phyloP scores from a whole-genome alignment of 1,284 basidiomycete genomes.

The Microbotryum lychnidis-dioicae region DNA sequence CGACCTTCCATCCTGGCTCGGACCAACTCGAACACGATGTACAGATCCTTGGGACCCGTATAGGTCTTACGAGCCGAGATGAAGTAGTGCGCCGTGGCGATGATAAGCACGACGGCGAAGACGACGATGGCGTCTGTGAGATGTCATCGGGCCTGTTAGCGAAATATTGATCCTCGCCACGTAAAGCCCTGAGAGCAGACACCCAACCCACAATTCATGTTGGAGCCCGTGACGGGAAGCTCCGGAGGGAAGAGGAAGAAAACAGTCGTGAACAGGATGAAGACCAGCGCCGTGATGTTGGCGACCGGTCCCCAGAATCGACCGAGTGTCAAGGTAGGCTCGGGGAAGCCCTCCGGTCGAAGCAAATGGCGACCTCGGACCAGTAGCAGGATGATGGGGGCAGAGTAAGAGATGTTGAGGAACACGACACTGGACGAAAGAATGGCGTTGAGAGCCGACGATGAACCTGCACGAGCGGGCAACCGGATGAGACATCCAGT shows the following conservation, averaged over 20 bases:
- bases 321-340: constrained; percentile 35
- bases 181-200: not conserved
- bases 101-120: constrained; percentile 30
- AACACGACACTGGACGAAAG: constrained; percentile 42
- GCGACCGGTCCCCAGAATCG: constrained; percentile 37
- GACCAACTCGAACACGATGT: constrained; percentile 43
- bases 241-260: constrained; percentile 48
- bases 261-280: constrained; percentile 43
- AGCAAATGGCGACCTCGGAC: constrained; percentile 42
- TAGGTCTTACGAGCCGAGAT: constrained; percentile 41
- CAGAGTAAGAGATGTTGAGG: constrained; percentile 43
- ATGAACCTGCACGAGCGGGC: constrained; percentile 48
- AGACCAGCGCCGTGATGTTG: constrained; percentile 42
- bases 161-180: constrained; percentile 2
- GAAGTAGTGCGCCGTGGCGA: constrained; percentile 40
- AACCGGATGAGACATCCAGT: constrained; percentile 32
- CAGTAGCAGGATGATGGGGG: constrained; percentile 42
- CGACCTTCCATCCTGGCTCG: constrained; percentile 4
- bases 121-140: constrained; percentile 31
- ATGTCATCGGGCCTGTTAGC: not conserved
- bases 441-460: constrained; percentile 47
- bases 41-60: constrained; percentile 41
- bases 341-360: constrained; percentile 36
- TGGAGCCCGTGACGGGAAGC: constrained; percentile 39
- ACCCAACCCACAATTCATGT: constrained; percentile 44